Evolutionary conservation across 805 yeast genomes (phyloP).

Genomic region (Saccharomycopsis sp.): DNA sequence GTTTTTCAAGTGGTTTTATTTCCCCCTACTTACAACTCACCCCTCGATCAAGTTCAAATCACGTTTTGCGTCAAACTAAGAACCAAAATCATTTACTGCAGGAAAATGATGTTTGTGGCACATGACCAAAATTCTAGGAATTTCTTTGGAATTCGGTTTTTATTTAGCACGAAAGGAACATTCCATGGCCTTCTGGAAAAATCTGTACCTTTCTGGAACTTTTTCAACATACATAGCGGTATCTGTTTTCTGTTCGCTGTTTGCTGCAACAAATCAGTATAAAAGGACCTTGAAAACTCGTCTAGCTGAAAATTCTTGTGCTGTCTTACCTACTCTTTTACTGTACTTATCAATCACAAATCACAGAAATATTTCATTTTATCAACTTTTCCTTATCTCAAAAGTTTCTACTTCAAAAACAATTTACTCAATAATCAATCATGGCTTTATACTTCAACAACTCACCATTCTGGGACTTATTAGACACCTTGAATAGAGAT

Average conservation of each 20-base stretch:
- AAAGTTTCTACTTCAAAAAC: too few species aligned
- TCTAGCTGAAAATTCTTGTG: neutral
- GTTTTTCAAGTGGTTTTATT: too few species aligned
- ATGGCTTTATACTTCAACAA: constrained; percentile 2
- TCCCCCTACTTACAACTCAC: too few species aligned
- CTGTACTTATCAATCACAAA: neutral
- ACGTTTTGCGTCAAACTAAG: too few species aligned
- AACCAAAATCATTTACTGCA: too few species aligned
- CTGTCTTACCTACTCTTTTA: neutral
- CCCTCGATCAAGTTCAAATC: too few species aligned
- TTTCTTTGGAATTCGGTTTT: neutral
- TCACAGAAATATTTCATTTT: too few species aligned
- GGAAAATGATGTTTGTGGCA: too few species aligned
- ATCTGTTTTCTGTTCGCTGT: neutral
- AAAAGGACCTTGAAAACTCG: neutral
- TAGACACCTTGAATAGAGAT: neutral
- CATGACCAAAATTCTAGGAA: too few species aligned
- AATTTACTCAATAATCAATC: neutral
- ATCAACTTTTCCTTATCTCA: too few species aligned
- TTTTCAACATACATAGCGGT: neutral
- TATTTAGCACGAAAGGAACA: neutral
- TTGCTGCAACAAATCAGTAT: neutral
- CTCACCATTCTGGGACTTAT: constrained; percentile 2
- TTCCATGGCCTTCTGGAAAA: neutral
- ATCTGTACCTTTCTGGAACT: neutral